Percentiles rank a stretch among this genome's conserved stretches.
These are phyloP conservation scores for Samsoniella hepiali DNA, from an alignment of 2,329 filamentous ascomycete genomes.

Conservation along the genomic window DNA sequence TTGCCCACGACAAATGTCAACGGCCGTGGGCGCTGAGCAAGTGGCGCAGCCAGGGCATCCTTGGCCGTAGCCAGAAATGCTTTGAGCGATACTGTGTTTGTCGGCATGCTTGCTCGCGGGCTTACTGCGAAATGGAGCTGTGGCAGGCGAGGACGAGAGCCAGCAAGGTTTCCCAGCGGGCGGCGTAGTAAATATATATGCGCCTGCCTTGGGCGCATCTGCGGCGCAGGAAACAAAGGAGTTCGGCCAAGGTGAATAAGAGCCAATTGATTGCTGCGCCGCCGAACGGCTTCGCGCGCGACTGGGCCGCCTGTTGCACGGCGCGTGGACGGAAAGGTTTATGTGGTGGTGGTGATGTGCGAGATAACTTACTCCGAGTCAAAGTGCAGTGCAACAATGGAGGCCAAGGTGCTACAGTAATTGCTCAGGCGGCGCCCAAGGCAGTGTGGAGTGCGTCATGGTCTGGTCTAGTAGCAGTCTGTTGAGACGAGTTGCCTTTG, in stretches of 20 bases:
- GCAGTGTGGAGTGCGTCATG: background rate
- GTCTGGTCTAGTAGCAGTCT: background rate
- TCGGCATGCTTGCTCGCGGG: constrained; percentile 25
- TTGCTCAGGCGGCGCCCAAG: background rate
- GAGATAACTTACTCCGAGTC: background rate
- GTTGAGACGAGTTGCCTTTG: background rate
- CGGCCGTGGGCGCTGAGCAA: constrained; percentile 43
- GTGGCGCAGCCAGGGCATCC: constrained; percentile 42
- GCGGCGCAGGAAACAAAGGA: background rate
- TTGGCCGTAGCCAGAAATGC: constrained; percentile 52
- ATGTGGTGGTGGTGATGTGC: background rate
- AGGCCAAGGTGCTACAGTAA: background rate
- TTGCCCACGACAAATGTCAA: constrained; percentile 64
- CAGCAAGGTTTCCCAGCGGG: background rate
- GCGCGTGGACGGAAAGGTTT: background rate
- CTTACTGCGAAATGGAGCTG: background rate
- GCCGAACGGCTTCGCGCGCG: background rate
- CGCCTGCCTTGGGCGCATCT: constrained; percentile 1
- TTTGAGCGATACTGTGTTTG: constrained; percentile 40
- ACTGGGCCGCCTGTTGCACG: background rate
- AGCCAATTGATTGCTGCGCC: constrained; percentile 12
- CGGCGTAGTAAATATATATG: background rate
- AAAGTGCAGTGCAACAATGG: background rate
- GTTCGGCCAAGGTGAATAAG: background rate
- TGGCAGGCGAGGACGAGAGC: background rate